These are phyloP conservation scores for Albizia julibrissin DNA, from an alignment of 306 rosid genomes.

Conservation along the genomic window DNA sequence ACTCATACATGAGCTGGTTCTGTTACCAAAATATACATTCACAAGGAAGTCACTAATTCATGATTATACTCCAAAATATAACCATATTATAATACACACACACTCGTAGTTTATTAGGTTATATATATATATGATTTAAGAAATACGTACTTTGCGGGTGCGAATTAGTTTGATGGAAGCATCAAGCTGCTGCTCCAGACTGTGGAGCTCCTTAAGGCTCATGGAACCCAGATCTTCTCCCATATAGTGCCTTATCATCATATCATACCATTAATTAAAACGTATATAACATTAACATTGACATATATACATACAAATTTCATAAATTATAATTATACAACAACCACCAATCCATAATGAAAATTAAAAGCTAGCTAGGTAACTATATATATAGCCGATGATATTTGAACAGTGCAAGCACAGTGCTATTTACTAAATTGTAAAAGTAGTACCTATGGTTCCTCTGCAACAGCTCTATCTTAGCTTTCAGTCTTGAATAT, in stretches of 20 bases:
- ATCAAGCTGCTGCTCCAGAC: conserved; percentile 84
- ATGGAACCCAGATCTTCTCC: conserved; percentile 83
- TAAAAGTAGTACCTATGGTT: conserved; percentile 58
- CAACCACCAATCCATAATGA: neutral
- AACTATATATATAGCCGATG: neutral
- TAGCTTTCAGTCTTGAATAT: conserved; percentile 68
- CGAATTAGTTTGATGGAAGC: conserved; percentile 75
- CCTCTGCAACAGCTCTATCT: conserved; percentile 73
- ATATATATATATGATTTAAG: too few species aligned
- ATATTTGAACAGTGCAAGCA: neutral
- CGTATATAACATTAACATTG: too few species aligned
- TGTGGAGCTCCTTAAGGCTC: conserved; percentile 74
- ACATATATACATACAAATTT: neutral
- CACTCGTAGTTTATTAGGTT: too few species aligned
- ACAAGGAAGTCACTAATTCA: too few species aligned
- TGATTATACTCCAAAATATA: too few species aligned
- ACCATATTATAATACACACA: too few species aligned
- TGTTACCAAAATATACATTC: conserved; percentile 20
- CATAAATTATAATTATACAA: neutral
- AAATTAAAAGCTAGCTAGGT: neutral
- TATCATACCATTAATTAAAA: neutral
- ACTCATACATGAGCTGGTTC: conserved; percentile 84
- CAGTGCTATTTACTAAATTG: neutral
- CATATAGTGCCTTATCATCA: conserved; percentile 58
- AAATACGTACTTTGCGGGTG: conserved; percentile 43